phyloP scores from a whole-genome alignment of 1,284 basidiomycete species.

The Fomitopsis palustris region DNA sequence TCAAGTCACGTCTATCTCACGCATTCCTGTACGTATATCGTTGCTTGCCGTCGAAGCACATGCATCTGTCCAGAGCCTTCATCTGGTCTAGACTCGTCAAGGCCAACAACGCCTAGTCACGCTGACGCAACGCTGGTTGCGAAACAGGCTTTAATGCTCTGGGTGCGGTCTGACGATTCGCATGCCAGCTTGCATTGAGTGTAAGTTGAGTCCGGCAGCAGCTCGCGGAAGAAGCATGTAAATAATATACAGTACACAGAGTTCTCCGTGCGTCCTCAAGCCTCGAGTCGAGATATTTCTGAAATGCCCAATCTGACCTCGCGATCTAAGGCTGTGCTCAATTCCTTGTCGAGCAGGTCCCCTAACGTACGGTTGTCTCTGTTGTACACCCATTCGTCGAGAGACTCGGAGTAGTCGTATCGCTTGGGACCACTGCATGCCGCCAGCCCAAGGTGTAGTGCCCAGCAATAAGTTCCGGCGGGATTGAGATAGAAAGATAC shows the following conservation, averaged over 20 bases:
- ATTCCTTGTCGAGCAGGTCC: constrained; percentile 66
- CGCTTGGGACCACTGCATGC: constrained; percentile 80
- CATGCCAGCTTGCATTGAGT: no score
- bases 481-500: neutral
- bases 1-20: neutral
- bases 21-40: neutral
- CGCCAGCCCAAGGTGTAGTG: constrained; percentile 1
- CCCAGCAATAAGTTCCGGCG: neutral
- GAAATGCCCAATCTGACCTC: constrained; percentile 25
- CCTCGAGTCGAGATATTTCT: constrained; percentile 10
- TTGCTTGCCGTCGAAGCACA: neutral
- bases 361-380: constrained; percentile 66
- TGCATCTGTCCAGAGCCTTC: neutral
- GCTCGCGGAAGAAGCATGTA: neutral
- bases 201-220: no score
- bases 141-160: no score
- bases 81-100: neutral
- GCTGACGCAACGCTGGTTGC: no score
- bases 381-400: constrained; percentile 74
- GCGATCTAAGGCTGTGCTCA: constrained; percentile 36
- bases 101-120: no score
- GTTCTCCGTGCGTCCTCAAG: neutral
- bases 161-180: no score
- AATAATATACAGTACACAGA: neutral
- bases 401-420: constrained; percentile 67